Base-by-base conservation (phyloP, 129 eudicot species). In the Flaveria linearis region DNA sequence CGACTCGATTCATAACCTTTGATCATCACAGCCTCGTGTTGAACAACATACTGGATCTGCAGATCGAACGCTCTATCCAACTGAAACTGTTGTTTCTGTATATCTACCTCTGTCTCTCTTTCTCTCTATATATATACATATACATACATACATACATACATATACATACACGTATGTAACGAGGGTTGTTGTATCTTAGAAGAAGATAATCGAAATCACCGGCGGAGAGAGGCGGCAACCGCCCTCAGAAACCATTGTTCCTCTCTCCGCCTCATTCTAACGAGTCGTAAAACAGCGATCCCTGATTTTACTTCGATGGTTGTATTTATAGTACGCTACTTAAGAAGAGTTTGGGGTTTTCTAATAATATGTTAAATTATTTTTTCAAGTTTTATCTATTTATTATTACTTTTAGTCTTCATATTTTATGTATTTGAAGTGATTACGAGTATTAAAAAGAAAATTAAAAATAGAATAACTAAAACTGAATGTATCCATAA, bases 11-110 rank as follows among this genome's bases (percentile, higher is more conserved):
- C 5, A 36, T 36, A 36, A 22, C 30, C 1, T 39, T 39, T 3
- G 11, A 80, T 80, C 83, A 80, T 80, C 83, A 80, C 71, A 73
- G 83, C 83, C 83, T 73, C 62, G n/a, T 7, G 4, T 30, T 36
- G 41, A 4, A 36, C 7, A 36, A 36, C 41, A 36, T 36, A 36
- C 41, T 36, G 41, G 41, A 36, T 36, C 41, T 36, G 41, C 41
- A 3, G 49, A 33, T 12, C 33, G 12, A 69, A 12, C 74, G n/a
- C 15, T 5, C n/a, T 1, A 45, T n/a, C 50, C 15, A n/a, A 0
- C 17, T 25, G 2, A 8, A 26, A 45, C 49, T 45, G 9, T 14
- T 22, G 36, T 20, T 28, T 18, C 12, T 12, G 12, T 0, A 22
- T 13, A 55, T 11, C 65, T 1, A 9, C 7, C 2, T 74, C 39